Evolutionary conservation across 495 filamentous ascomycete species (phyloP).

Genomic region (Penicillium macrosclerotiorum): DNA sequence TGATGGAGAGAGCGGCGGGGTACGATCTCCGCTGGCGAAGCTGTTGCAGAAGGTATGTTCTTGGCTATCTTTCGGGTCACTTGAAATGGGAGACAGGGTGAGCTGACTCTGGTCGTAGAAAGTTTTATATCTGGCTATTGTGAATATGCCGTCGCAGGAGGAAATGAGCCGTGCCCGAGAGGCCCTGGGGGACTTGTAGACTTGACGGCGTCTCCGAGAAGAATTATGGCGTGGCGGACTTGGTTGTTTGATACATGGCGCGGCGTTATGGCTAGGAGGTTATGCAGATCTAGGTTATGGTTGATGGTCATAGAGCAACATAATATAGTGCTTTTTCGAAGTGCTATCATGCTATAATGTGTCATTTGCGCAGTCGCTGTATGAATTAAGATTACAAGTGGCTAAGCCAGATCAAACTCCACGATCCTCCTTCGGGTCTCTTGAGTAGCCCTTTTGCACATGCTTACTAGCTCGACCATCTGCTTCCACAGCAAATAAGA

Average conservation of each 20-base stretch:
- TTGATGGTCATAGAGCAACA: too few species aligned
- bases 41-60: constrained; percentile 15
- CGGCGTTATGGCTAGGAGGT: too few species aligned
- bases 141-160: constrained; percentile 48
- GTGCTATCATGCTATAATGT: neutral
- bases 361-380: constrained; percentile 5
- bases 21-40: constrained; percentile 5
- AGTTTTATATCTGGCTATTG: constrained; percentile 52
- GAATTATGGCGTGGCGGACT: too few species aligned
- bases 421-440: constrained; percentile 43
- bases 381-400: constrained; percentile 21
- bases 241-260: too few species aligned
- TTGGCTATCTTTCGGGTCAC: neutral
- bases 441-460: constrained; percentile 45
- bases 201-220: too few species aligned
- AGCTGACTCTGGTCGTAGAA: constrained; percentile 25
- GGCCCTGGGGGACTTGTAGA: constrained; percentile 3
- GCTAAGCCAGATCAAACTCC: constrained; percentile 21
- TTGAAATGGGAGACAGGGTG: neutral
- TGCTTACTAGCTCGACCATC: constrained; percentile 46
- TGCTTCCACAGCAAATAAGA: constrained; percentile 50
- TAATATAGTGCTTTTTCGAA: too few species aligned
- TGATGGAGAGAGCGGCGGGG: neutral
- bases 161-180: constrained; percentile 34
- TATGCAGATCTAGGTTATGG: too few species aligned